A percentile compares a stretch with the other conserved stretches of the same genome.
phyloP scores from a whole-genome alignment of 1,284 basidiomycete genomes.

The Veloporphyrellus conicus region DNA sequence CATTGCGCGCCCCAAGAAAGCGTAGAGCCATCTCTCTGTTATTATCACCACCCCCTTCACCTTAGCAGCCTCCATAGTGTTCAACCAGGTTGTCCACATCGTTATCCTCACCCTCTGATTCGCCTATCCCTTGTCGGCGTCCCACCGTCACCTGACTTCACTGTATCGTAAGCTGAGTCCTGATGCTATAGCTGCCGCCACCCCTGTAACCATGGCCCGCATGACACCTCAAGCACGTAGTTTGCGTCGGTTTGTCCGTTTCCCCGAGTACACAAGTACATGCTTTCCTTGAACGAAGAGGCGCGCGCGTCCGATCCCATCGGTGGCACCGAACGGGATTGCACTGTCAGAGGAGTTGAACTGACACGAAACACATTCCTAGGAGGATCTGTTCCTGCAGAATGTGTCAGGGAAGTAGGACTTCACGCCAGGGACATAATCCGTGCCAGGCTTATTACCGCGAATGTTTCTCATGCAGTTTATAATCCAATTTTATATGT shows the following conservation, averaged over 20 bases:
- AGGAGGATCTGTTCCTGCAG: too few species aligned
- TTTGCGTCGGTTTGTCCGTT: constrained; percentile 7
- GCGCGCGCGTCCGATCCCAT: too few species aligned
- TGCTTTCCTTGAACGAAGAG: too few species aligned
- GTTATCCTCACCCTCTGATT: neutral
- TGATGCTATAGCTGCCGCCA: neutral
- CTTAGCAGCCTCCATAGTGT: too few species aligned
- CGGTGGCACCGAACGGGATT: too few species aligned
- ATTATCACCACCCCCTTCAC: neutral
- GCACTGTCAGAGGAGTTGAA: too few species aligned
- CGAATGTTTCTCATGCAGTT: neutral
- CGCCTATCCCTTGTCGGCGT: too few species aligned
- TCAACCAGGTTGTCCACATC: neutral
- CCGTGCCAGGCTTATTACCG: too few species aligned
- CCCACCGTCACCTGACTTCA: too few species aligned
- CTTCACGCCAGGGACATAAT: too few species aligned
- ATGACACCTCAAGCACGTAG: neutral
- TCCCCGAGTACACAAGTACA: neutral
- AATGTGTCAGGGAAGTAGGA: too few species aligned
- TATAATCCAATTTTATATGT: neutral
- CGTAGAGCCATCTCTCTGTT: neutral
- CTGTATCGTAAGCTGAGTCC: neutral
- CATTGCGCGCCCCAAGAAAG: neutral
- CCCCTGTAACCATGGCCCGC: neutral
- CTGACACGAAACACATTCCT: too few species aligned